A percentile compares a stretch with the other conserved stretches of the same genome.
Conservation (phyloP, 306 rosid species). For the Prunus kanzakura region DNA sequence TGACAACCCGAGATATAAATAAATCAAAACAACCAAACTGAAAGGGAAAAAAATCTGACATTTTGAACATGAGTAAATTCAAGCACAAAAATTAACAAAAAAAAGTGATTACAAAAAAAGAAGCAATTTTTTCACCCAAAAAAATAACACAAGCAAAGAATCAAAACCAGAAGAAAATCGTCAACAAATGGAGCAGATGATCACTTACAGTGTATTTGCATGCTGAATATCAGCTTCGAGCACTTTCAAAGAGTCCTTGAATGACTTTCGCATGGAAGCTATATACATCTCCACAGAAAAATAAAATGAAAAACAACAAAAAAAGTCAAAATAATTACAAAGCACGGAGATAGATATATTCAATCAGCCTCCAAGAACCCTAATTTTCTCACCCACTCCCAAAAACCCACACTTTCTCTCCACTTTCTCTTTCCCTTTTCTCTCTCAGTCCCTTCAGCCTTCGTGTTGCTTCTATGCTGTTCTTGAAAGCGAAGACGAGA, state of each 20-base stretch:
- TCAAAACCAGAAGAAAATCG: background rate
- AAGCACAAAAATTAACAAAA: background rate
- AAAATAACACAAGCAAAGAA: background rate
- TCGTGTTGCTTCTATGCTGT: constrained; percentile 56
- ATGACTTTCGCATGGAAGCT: constrained; percentile 92
- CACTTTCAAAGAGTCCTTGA: constrained; percentile 90
- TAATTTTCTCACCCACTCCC: background rate
- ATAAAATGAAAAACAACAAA: constrained; percentile 7
- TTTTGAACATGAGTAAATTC: background rate
- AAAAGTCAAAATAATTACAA: background rate
- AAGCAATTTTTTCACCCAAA: background rate
- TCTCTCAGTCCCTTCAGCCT: constrained; percentile 29
- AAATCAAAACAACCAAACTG: background rate
- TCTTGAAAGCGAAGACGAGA: constrained; percentile 66
- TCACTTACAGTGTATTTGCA: constrained; percentile 81
- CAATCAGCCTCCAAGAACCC: constrained; percentile 25
- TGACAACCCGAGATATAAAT: background rate
- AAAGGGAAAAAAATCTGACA: background rate
- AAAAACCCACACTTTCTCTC: constrained; percentile 6
- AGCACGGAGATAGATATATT: background rate
- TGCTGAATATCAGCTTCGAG: constrained; percentile 99
- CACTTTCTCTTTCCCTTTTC: background rate
- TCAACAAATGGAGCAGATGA: background rate
- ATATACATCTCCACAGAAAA: constrained; percentile 57
- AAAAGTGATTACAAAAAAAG: background rate